These are phyloP conservation scores for Monilinia aucupariae DNA, from an alignment of 2,329 filamentous ascomycete genomes.

Conservation along the genomic window DNA sequence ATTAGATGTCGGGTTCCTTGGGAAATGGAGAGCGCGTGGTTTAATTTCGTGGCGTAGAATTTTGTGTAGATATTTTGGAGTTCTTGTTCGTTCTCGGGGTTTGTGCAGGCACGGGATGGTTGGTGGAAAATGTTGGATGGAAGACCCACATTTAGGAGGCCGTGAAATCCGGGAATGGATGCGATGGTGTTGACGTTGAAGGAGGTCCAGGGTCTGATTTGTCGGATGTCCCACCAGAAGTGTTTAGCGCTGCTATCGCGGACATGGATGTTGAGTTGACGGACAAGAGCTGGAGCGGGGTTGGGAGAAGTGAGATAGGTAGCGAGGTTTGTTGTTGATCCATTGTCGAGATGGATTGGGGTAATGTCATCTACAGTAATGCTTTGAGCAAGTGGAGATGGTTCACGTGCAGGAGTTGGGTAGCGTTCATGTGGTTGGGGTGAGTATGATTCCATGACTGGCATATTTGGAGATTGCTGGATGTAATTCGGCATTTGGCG, in stretches of 20 bases:
- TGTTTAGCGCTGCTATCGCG: constrained; percentile 67
- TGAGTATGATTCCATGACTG: constrained; percentile 37
- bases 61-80: constrained; percentile 70
- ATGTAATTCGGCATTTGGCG: constrained; percentile 62
- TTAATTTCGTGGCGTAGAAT: constrained; percentile 81
- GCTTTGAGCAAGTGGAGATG: constrained; percentile 39
- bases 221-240: constrained; percentile 95
- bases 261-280: constrained; percentile 65
- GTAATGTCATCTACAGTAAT: constrained; percentile 34
- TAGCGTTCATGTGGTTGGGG: constrained; percentile 42
- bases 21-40: constrained; percentile 72
- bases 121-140: constrained; percentile 55
- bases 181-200: constrained; percentile 72
- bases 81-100: constrained; percentile 72
- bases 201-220: constrained; percentile 74
- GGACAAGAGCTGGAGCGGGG: constrained; percentile 75
- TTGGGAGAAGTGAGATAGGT: constrained; percentile 74
- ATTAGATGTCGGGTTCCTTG: constrained; percentile 57
- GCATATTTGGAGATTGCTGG: constrained; percentile 27
- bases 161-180: constrained; percentile 64
- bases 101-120: constrained; percentile 44
- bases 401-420: constrained; percentile 39
- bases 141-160: constrained; percentile 66
- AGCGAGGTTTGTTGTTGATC: constrained; percentile 61
- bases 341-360: constrained; percentile 33